Evolutionary conservation across 2,329 filamentous ascomycete genomes (phyloP).

Genomic region (Fonsecaea pedrosoi): DNA sequence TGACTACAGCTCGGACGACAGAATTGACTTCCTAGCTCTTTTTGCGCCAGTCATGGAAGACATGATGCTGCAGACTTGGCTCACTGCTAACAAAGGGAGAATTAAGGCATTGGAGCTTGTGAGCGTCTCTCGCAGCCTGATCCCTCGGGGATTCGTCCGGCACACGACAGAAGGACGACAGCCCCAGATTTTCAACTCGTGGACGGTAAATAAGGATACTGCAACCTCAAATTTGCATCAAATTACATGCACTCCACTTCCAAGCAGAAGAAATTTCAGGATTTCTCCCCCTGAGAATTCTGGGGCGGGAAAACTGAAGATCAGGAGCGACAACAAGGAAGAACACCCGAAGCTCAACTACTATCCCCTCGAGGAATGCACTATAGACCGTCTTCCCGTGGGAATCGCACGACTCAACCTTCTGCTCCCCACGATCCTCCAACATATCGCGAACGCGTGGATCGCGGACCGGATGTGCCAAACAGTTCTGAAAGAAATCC

Average conservation of each 20-base stretch:
- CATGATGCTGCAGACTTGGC: not conserved
- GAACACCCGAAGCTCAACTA: not conserved
- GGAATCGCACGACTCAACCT: not conserved
- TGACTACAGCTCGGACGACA: not conserved
- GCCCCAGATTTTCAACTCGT: not conserved
- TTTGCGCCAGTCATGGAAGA: not conserved
- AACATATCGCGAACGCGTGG: not conserved
- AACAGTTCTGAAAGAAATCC: slow-evolving; percentile 1
- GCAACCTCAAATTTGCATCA: not conserved
- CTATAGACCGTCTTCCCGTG: not conserved
- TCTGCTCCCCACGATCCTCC: not conserved
- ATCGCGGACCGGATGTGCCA: not conserved
- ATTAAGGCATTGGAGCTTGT: not conserved
- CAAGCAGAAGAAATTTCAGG: not conserved
- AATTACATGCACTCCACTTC: not conserved
- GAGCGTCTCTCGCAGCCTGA: not conserved
- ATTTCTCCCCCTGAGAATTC: not conserved
- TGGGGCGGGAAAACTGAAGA: not conserved
- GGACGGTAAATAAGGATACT: not conserved
- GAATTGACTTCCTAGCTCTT: not conserved
- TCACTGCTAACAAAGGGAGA: not conserved
- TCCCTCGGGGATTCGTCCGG: not conserved
- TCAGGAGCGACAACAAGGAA: not conserved
- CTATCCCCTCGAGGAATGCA: not conserved
- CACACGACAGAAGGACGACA: not conserved